phyloP scores from a whole-genome alignment of 2,329 filamentous ascomycete genomes.

The Pseudopyricularia javanii region DNA sequence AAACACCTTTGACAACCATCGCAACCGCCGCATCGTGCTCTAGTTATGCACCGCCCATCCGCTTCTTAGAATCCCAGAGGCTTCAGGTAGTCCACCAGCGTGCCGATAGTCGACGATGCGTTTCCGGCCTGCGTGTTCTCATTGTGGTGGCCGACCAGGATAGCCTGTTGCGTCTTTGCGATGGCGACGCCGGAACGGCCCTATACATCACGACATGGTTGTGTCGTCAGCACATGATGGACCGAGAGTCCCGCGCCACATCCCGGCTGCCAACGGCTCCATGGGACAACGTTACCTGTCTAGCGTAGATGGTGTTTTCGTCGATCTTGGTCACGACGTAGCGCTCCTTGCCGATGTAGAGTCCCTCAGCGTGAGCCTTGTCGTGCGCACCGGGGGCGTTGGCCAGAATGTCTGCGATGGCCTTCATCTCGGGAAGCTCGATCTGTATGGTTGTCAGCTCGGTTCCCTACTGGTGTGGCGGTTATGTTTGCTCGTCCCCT shows the following conservation, averaged over 20 bases:
- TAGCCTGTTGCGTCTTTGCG: slow-evolving; percentile 77
- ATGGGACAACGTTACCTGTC: slow-evolving; percentile 51
- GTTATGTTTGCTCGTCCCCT: not conserved
- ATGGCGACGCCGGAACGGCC: slow-evolving; percentile 72
- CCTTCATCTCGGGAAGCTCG: slow-evolving; percentile 47
- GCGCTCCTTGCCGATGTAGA: slow-evolving; percentile 65
- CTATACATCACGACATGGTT: slow-evolving; percentile 16
- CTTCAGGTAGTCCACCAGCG: slow-evolving; percentile 78
- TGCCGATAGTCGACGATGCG: slow-evolving; percentile 67
- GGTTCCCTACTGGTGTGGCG: slow-evolving; percentile 3
- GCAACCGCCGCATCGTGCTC: no score
- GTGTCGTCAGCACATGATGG: not conserved
- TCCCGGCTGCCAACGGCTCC: not conserved
- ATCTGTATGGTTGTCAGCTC: slow-evolving; percentile 25
- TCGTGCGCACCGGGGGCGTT: slow-evolving; percentile 37
- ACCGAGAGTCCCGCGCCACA: not conserved
- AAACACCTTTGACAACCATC: not conserved
- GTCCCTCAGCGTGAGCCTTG: slow-evolving; percentile 57
- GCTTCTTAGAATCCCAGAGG: slow-evolving; percentile 59
- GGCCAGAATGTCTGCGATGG: slow-evolving; percentile 38
- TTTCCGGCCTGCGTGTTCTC: slow-evolving; percentile 63
- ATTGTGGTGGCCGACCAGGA: slow-evolving; percentile 79
- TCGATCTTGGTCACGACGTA: slow-evolving; percentile 69
- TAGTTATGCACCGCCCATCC: not conserved
- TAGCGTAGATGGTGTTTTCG: slow-evolving; percentile 70